Percentiles rank a stretch among this genome's conserved stretches.
These are phyloP conservation scores for Mrakia blollopis DNA, from an alignment of 768 basidiomycete genomes.

Conservation along the genomic window DNA sequence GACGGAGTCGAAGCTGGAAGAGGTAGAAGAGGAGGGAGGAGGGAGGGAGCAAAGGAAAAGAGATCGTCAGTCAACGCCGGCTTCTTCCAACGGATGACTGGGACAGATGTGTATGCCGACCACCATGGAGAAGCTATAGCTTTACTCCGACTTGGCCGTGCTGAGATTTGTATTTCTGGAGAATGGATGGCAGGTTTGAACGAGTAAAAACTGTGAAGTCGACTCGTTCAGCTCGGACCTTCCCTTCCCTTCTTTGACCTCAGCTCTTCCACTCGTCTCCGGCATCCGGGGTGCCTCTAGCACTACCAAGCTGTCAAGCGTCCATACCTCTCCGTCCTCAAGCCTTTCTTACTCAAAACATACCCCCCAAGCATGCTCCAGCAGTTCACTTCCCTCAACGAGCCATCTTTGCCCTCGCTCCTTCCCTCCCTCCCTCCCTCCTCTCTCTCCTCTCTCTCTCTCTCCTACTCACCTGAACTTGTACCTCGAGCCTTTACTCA, in stretches of 20 bases:
- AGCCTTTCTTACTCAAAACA: too few relatives aligned
- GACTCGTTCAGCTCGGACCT: too few relatives aligned
- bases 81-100: not conserved
- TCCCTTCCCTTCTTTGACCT: too few relatives aligned
- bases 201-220: too few relatives aligned
- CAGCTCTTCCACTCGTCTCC: too few relatives aligned
- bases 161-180: too few relatives aligned
- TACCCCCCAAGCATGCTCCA: too few relatives aligned
- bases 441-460: not conserved
- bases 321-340: too few relatives aligned
- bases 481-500: constrained; percentile 18
- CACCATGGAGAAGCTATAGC: too few relatives aligned
- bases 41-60: not conserved
- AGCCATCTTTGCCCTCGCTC: not conserved
- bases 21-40: not conserved
- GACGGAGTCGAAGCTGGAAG: constrained; percentile 23
- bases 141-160: not conserved
- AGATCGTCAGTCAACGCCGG: constrained; percentile 10
- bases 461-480: constrained; percentile 18
- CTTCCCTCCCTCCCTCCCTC: not conserved
- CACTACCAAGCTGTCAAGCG: too few relatives aligned
- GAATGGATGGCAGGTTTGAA: too few relatives aligned
- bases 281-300: too few relatives aligned
- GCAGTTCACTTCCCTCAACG: not conserved
- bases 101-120: not conserved